Base-by-base conservation (phyloP, 345 rosid genomes). In the Hibiscus syriacus region DNA sequence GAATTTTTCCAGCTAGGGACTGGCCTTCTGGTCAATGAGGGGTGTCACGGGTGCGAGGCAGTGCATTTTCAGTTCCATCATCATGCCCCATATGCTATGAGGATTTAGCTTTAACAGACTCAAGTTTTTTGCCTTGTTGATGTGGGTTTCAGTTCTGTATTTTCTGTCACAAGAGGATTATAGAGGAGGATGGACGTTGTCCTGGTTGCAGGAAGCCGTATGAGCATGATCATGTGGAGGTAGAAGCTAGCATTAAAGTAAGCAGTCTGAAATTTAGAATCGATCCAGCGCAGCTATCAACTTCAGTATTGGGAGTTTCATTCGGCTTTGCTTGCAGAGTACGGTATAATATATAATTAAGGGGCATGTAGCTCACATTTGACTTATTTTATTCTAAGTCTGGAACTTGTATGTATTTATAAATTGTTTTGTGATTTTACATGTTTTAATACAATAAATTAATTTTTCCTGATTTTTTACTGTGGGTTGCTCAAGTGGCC, bases 41-140 rank as follows among this genome's bases (percentile, higher is more conserved):
- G 45, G 45, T 39, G 45, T 39, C 45, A 10, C 9, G 45, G 92
- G 71, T 68, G 71, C 30, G 70, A 72, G 55, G 58, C 62, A 79
- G 70, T 75, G 71, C 74, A 67, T 54, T 71, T 54, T 27, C 71
- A 0, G 73, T 53, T 4, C 89, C 89, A 0, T 73, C 84, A 34
- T 80, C 89, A 2, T 86, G 92, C 58, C 92, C 89, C 43, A 84
- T 91, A 46, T 39, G 45, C 45, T 39, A 39, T 39, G 45, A 39
- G 13, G 45, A 39, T 39, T 39, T 39, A 9, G 45, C 7, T 9
- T 9, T 39, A 11, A 39, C 45, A 10, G 45, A 39, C 12, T 39
- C 45, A 39, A 39, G 45, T 9, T 39, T 39, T 10, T 7, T 39
- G 9, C 45, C 45, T 13, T 39, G 45, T 39, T 39, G 7, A 10